A percentile compares a stretch with the other conserved stretches of the same genome.
Conservation (phyloP, 176 grass and related monocot genomes). For the Elymus sibiricus region DNA sequence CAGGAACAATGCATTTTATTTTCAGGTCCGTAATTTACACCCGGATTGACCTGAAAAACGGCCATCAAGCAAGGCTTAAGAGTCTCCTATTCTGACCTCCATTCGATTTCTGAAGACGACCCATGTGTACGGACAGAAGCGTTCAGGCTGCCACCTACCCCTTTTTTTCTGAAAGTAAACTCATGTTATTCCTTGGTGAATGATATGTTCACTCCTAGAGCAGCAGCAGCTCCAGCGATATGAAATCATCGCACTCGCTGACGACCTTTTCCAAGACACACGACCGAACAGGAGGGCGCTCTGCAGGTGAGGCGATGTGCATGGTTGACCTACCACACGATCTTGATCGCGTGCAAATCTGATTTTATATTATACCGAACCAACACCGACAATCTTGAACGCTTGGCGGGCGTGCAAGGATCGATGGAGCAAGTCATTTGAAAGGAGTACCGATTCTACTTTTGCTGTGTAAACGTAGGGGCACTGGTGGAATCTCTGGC, state of each 20-base stretch:
- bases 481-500: conserved; percentile 14
- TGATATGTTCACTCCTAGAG: background rate
- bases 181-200: background rate
- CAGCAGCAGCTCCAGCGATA: background rate
- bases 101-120: background rate
- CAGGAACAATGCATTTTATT: no score
- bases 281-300: background rate
- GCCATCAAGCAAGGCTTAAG: no score
- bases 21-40: no score
- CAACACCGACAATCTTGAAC: conserved; percentile 12
- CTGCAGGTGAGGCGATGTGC: background rate
- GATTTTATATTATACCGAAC: background rate
- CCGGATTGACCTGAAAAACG: no score
- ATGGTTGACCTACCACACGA: conserved; percentile 5
- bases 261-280: background rate
- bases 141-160: background rate
- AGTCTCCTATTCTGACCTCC: no score
- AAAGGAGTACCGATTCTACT: background rate
- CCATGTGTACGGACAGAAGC: background rate
- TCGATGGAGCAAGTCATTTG: background rate
- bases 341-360: background rate
- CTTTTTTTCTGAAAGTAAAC: background rate
- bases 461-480: conserved; percentile 27
- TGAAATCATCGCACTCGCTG: background rate
- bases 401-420: background rate